Conservation (phyloP, 257 asterid genomes). For the Solanum infundibuliforme region DNA sequence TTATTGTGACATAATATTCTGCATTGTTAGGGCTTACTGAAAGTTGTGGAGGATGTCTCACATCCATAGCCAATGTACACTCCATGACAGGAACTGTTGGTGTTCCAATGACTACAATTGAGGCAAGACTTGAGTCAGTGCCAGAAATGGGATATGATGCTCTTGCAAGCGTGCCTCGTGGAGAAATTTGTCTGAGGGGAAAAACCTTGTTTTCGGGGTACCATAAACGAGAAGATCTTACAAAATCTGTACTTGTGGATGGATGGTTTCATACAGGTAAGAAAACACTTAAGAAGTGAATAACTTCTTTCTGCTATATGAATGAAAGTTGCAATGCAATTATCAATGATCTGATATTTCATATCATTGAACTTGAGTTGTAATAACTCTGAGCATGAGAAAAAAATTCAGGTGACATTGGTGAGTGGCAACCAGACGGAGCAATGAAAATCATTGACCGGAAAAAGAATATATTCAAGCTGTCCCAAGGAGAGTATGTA, state of each 20-base stretch:
- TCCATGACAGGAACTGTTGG: slow-evolving; percentile 89
- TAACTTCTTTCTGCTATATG: background rate
- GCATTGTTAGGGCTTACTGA: slow-evolving; percentile 62
- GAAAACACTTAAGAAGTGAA: background rate
- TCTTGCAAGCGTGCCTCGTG: slow-evolving; percentile 55
- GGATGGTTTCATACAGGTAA: slow-evolving; percentile 98
- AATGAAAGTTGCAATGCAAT: background rate
- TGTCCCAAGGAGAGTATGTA: slow-evolving; percentile 95
- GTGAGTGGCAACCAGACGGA: slow-evolving; percentile 83
- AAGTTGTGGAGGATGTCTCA: slow-evolving; percentile 72
- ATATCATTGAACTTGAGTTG: background rate
- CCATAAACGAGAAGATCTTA: slow-evolving; percentile 79
- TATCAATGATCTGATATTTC: background rate
- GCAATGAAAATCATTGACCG: slow-evolving; percentile 84
- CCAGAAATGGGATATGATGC: slow-evolving; percentile 98
- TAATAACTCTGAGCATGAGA: background rate
- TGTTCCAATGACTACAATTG: slow-evolving; percentile 78
- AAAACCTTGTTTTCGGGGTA: slow-evolving; percentile 76
- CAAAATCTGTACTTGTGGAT: slow-evolving; percentile 47
- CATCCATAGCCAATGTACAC: slow-evolving; percentile 62
- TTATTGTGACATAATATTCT: background rate
- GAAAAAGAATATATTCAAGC: slow-evolving; percentile 88
- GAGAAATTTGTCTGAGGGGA: slow-evolving; percentile 84
- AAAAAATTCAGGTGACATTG: slow-evolving; percentile 61
- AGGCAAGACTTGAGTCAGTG: slow-evolving; percentile 81